Conservation (phyloP, 257 asterid species). For the Linaria vulgaris region DNA sequence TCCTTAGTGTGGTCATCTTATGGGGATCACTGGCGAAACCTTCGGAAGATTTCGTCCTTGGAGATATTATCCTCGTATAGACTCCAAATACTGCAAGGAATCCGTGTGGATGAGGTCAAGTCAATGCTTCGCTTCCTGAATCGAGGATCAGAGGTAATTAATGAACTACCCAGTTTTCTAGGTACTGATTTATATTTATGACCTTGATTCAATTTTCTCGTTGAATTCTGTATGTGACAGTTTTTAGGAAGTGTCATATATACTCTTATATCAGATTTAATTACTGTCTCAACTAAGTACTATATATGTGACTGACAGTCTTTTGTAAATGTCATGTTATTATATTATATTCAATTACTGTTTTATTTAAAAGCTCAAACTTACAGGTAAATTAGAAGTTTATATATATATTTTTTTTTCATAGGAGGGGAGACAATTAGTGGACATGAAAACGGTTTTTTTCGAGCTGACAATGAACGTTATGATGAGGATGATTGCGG, state of each 20-base stretch:
- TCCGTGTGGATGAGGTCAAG: slow-evolving; percentile 43
- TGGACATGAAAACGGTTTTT: slow-evolving; percentile 40
- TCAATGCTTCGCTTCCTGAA: slow-evolving; percentile 27
- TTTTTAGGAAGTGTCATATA: too few species aligned
- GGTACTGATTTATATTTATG: too few species aligned
- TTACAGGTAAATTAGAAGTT: too few species aligned
- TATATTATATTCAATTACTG: background rate
- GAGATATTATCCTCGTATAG: slow-evolving; percentile 46
- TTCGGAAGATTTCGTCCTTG: slow-evolving; percentile 33
- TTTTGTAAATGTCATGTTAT: too few species aligned
- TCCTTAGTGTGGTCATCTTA: slow-evolving; percentile 39
- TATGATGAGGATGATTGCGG: slow-evolving; percentile 49
- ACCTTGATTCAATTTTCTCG: too few species aligned
- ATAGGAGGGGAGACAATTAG: background rate
- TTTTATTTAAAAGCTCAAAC: too few species aligned
- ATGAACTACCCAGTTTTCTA: too few species aligned
- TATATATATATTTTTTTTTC: too few species aligned
- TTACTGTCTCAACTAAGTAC: too few species aligned
- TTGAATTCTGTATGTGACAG: too few species aligned
- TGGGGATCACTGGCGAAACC: slow-evolving; percentile 57
- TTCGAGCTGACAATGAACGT: slow-evolving; percentile 38
- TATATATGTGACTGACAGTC: too few species aligned
- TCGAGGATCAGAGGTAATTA: slow-evolving; percentile 10
- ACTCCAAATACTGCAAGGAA: slow-evolving; percentile 42
- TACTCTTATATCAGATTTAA: too few species aligned